Conservation (phyloP, 2,329 filamentous ascomycete species). For the Xylaria sp. region DNA sequence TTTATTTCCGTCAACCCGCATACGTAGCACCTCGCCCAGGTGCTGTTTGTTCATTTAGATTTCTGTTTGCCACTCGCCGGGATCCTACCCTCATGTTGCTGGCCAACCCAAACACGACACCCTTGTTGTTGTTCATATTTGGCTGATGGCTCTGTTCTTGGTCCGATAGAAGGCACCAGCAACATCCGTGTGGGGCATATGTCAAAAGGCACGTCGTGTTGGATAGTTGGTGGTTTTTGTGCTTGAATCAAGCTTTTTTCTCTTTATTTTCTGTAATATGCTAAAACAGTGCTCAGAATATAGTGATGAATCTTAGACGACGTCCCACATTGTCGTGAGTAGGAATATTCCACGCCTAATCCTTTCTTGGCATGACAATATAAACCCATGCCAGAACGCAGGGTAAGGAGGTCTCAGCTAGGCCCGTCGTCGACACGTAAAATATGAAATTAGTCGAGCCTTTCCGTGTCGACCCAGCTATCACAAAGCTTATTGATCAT, state of each 20-base stretch:
- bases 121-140: conserved; percentile 1
- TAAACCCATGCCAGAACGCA: conserved; percentile 19
- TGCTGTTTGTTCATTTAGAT: conserved; percentile 7
- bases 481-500: conserved; percentile 25
- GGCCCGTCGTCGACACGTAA: conserved; percentile 25
- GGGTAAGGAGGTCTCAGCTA: conserved; percentile 17
- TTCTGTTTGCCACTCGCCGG: conserved; percentile 24
- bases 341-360: conserved; percentile 25
- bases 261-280: conserved; percentile 30
- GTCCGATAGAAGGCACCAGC: neutral
- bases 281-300: conserved; percentile 31
- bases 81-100: conserved; percentile 3
- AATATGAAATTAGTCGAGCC: conserved; percentile 8
- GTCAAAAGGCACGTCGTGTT: conserved; percentile 7
- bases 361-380: conserved; percentile 25
- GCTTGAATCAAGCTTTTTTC: conserved; percentile 34
- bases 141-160: neutral
- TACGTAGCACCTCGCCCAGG: neutral
- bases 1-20: neutral
- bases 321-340: conserved; percentile 16
- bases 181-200: neutral
- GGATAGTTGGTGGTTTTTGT: conserved; percentile 16
- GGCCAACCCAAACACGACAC: neutral
- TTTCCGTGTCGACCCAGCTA: conserved; percentile 14
- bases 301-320: conserved; percentile 20